Conservation (phyloP, 1,139 yeast species). For the Yamadazyma sp. region DNA sequence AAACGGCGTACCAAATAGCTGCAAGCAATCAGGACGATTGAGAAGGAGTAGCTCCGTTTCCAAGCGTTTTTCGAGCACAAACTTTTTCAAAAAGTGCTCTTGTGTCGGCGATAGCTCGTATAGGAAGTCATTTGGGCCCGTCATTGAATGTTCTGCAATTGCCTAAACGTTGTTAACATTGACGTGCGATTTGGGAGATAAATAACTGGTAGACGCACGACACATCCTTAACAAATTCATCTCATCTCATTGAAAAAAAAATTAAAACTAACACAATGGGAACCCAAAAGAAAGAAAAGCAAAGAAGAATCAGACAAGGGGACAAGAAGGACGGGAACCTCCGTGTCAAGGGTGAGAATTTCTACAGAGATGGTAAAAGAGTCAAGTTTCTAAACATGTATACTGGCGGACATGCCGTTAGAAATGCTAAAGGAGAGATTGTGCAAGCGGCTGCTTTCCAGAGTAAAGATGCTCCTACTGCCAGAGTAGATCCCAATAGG, state of each 20-base stretch:
- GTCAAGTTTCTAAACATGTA: constrained; percentile 91
- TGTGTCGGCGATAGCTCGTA: constrained; percentile 51
- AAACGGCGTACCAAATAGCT: constrained; percentile 76
- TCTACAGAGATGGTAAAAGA: constrained; percentile 91
- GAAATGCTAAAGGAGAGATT: constrained; percentile 86
- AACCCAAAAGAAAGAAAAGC: constrained; percentile 86
- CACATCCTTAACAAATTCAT: background rate
- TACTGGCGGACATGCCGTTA: constrained; percentile 82
- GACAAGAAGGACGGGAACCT: constrained; percentile 86
- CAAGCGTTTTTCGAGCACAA: constrained; percentile 62
- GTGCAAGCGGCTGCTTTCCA: constrained; percentile 87
- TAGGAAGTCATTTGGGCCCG: constrained; percentile 13
- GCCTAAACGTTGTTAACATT: no score
- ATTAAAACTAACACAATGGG: constrained; percentile 56
- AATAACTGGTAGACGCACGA: background rate
- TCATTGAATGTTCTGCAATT: background rate
- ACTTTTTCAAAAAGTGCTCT: constrained; percentile 85
- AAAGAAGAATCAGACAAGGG: constrained; percentile 79
- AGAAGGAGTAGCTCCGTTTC: constrained; percentile 60
- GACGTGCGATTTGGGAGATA: background rate
- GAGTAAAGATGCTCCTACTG: constrained; percentile 83
- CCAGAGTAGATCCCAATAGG: constrained; percentile 93
- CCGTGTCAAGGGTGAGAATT: constrained; percentile 95
- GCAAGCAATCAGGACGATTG: constrained; percentile 58
- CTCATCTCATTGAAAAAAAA: constrained; percentile 14